Evolutionary conservation across 768 basidiomycete species (phyloP).

Genomic region (Multifurca ochricompacta): DNA sequence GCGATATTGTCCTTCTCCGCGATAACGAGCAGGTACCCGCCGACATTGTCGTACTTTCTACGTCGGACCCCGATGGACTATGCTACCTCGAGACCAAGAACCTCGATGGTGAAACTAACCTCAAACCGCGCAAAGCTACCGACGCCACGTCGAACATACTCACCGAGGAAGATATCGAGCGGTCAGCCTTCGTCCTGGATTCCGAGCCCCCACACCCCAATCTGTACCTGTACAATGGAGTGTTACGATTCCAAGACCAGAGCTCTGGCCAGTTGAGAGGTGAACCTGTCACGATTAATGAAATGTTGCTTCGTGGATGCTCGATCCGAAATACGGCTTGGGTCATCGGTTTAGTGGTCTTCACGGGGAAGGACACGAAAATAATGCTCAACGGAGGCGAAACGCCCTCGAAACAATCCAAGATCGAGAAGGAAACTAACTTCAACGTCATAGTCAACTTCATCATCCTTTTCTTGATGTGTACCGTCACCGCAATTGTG

Average conservation of each 20-base stretch:
- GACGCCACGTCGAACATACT: conserved; percentile 66
- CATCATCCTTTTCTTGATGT: conserved; percentile 66
- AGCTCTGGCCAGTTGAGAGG: conserved; percentile 43
- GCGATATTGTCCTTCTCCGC: conserved; percentile 84
- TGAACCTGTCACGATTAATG: conserved; percentile 82
- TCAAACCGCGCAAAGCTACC: conserved; percentile 78
- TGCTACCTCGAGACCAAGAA: conserved; percentile 99
- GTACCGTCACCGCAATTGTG: conserved; percentile 63
- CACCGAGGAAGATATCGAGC: conserved; percentile 87
- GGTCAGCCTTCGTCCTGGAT: conserved; percentile 80
- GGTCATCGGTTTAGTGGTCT: conserved; percentile 91
- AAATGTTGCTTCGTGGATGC: conserved; percentile 87
- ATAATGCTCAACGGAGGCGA: conserved; percentile 89
- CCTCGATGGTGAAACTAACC: conserved; percentile 93
- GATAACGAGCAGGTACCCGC: conserved; percentile 97
- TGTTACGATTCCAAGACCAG: conserved; percentile 64
- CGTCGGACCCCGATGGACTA: conserved; percentile 83
- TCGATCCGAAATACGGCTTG: conserved; percentile 83
- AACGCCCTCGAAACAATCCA: conserved; percentile 93
- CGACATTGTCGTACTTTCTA: conserved; percentile 87
- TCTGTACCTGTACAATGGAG: conserved; percentile 83
- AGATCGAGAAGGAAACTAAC: conserved; percentile 97
- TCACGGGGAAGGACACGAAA: conserved; percentile 89
- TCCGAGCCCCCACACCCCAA: conserved; percentile 93
- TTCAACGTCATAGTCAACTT: conserved; percentile 98